Evolutionary conservation across 306 rosid genomes (phyloP).

Genomic region (Fragaria ananassa): DNA sequence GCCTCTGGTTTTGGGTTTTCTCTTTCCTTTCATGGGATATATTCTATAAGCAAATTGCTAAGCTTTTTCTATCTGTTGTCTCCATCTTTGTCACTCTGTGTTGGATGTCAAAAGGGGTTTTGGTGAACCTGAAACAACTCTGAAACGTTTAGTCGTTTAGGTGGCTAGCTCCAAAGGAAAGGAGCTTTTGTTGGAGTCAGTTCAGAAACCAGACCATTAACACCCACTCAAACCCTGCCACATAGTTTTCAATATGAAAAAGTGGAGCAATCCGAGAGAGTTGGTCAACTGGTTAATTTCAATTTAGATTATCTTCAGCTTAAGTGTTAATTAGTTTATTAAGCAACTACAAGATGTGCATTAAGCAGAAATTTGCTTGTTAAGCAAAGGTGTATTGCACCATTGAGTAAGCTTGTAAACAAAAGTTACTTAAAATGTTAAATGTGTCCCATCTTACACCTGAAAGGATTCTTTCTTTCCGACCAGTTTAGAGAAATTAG

Average conservation of each 20-base stretch:
- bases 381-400: constrained; percentile 49
- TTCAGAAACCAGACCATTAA: constrained; percentile 20
- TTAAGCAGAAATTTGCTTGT: constrained; percentile 32
- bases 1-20: not conserved
- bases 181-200: constrained; percentile 20
- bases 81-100: not conserved
- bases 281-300: constrained; percentile 46
- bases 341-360: constrained; percentile 24
- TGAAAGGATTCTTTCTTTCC: constrained; percentile 6
- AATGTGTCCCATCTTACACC: constrained; percentile 51
- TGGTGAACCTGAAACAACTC: constrained; percentile 25
- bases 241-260: not conserved
- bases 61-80: not conserved
- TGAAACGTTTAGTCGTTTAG: constrained; percentile 13
- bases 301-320: constrained; percentile 14
- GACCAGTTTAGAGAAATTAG: not conserved
- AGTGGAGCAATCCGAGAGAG: constrained; percentile 10
- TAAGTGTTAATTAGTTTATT: constrained; percentile 25
- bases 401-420: constrained; percentile 37
- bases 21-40: constrained; percentile 23
- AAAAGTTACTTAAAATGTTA: constrained; percentile 31
- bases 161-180: constrained; percentile 30
- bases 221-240: constrained; percentile 43
- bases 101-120: constrained; percentile 8
- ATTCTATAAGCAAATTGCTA: constrained; percentile 15